Base-by-base conservation (phyloP, 495 filamentous ascomycete genomes). In the Lophiostoma macrostomum region DNA sequence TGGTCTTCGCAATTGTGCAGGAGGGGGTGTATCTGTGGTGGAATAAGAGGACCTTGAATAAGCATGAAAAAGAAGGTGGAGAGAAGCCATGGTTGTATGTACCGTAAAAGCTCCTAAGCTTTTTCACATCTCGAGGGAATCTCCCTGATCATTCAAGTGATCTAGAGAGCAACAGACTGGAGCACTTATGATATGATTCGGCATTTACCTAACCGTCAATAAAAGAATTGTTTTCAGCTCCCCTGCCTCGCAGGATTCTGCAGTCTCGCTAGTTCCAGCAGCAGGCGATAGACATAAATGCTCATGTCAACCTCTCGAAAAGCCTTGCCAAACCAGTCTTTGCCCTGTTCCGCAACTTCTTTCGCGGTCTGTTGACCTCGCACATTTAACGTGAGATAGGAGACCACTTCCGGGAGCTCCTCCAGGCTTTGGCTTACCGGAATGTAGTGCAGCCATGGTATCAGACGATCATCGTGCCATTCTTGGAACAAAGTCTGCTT, bases 391-490 rank as follows among this genome's bases (percentile, higher is more conserved):
- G 28, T 46, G 6, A 46, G n/a, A 14, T 32, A 46, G 5, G 24
- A 12, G 4, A 32, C 28, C 4, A 29, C 6, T 22, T 46, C 42
- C 4, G 42, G 42, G 4, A 46, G 27, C 28, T 46, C 42, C 22
- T 46, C 42, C 42, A 46, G 7, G 4, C 10, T 5, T 5, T 8
- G 42, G 19, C 42, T 46, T 5, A 46, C 28, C 1, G 88, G 88
- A 14, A 88, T 82, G 58, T 80, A 69, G 49, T 69, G 67, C 44
- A 60, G 41, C 67, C 67, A 69, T 13, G 65, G 58, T 11, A 68
- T 41, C 12, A 71, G 49, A 3, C 69, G 52, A 5, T 29, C 30
- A 42, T 71, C 69, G 42, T 70, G 68, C 69, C 69, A 71, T 36
- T 71, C 69, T 16, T 61, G 49, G 43, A 67, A 69, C 20, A 71